These are phyloP conservation scores for Tricholomella constricta DNA, from an alignment of 768 basidiomycete species.

Conservation along the genomic window DNA sequence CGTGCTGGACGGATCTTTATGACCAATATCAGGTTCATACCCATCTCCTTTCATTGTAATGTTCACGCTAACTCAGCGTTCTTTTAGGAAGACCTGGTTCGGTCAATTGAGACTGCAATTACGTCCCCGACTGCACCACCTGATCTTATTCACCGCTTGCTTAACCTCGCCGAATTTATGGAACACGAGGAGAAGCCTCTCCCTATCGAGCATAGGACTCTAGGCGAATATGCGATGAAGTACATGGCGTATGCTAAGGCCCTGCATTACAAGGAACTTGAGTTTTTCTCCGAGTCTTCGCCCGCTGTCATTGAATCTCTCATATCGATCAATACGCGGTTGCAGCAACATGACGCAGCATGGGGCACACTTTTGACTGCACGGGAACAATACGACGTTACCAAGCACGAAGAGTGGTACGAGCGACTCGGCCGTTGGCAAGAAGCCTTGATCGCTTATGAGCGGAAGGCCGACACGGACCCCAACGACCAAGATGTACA, in stretches of 20 bases:
- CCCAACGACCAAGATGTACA: conserved; percentile 76
- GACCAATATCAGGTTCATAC: conserved; percentile 89
- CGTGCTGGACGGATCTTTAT: conserved; percentile 95
- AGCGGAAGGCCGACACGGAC: conserved; percentile 74
- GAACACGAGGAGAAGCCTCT: conserved; percentile 97
- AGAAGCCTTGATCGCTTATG: conserved; percentile 85
- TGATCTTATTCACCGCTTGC: conserved; percentile 86
- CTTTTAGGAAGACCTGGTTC: conserved; percentile 87
- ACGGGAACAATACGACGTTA: conserved; percentile 85
- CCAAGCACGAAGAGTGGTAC: conserved; percentile 97
- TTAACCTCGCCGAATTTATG: conserved; percentile 98
- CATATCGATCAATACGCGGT: conserved; percentile 93
- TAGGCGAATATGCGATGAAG: conserved; percentile 92
- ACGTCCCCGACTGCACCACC: conserved; percentile 75
- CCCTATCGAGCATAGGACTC: conserved; percentile 89
- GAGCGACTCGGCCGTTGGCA: conserved; percentile 96
- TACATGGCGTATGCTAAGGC: conserved; percentile 97
- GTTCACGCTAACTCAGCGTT: conserved; percentile 5
- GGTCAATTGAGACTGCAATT: conserved; percentile 85
- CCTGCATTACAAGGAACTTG: conserved; percentile 96
- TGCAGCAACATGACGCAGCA: conserved; percentile 97
- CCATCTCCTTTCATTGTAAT: neutral
- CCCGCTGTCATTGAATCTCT: conserved; percentile 91
- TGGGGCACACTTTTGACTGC: conserved; percentile 95
- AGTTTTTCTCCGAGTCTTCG: conserved; percentile 92